Evolutionary conservation across 768 basidiomycete genomes (phyloP).

Genomic region (button mushroom (Agaricus bisporus)): DNA sequence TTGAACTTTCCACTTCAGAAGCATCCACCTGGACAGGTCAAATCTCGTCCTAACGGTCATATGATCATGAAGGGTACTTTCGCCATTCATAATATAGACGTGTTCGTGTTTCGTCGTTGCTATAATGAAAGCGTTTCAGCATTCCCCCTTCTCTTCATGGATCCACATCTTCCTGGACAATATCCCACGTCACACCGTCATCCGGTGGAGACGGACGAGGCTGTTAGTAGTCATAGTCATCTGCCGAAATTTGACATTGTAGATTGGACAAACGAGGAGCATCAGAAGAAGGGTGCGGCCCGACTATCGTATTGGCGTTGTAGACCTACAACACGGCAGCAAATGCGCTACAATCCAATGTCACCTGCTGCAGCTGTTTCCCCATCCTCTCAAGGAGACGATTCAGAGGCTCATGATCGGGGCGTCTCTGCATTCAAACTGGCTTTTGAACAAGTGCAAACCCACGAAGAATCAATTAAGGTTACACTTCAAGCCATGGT

Average conservation of each 20-base stretch:
- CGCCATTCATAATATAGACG: conserved; percentile 43
- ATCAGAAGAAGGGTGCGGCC: conserved; percentile 29
- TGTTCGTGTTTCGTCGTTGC: conserved; percentile 41
- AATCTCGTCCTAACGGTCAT: neutral
- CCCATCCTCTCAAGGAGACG: neutral
- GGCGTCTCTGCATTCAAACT: neutral
- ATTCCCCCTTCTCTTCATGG: conserved; percentile 69
- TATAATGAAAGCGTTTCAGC: conserved; percentile 25
- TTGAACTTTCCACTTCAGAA: conserved; percentile 18
- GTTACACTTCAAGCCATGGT: conserved; percentile 32
- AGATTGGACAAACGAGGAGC: conserved; percentile 54
- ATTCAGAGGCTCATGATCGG: neutral
- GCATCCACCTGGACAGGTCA: neutral
- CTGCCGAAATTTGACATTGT: conserved; percentile 53
- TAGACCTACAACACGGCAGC: conserved; percentile 18
- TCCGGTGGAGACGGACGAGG: conserved; percentile 22
- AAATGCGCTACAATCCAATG: neutral
- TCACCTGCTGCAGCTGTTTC: neutral
- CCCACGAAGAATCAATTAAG: neutral
- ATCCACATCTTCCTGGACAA: conserved; percentile 57
- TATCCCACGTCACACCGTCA: conserved; percentile 42
- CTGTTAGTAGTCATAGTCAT: conserved; percentile 15
- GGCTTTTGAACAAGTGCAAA: neutral
- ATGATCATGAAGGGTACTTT: conserved; percentile 9
- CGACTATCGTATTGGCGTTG: conserved; percentile 61